Evolutionary conservation across 345 rosid genomes (phyloP).

Genomic region (Viola odorata): DNA sequence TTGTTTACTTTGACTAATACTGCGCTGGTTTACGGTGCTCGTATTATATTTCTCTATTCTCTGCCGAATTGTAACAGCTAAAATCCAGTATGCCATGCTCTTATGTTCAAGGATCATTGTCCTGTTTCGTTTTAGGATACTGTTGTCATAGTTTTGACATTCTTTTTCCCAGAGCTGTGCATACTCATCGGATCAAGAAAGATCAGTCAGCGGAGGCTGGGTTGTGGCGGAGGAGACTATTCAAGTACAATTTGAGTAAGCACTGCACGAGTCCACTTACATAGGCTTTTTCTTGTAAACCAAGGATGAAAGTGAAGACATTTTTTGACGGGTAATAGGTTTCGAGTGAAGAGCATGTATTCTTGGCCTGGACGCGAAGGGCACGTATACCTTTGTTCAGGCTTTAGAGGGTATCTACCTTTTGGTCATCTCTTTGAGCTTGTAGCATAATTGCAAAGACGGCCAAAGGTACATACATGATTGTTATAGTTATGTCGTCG

Average conservation of each 20-base stretch:
- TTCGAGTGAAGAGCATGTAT: too few species aligned
- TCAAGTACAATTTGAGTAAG: slow-evolving; percentile 51
- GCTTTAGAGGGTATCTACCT: too few species aligned
- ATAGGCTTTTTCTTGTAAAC: slow-evolving; percentile 39
- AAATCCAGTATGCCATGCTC: not conserved
- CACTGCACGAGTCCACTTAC: slow-evolving; percentile 29
- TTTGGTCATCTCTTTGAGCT: too few species aligned
- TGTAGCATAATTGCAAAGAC: too few species aligned
- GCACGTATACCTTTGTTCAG: too few species aligned
- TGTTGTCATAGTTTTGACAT: not conserved
- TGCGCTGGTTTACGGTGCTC: too few species aligned
- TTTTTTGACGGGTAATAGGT: too few species aligned
- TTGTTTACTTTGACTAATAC: not conserved
- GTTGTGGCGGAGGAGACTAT: slow-evolving; percentile 48
- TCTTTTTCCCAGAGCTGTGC: slow-evolving; percentile 48
- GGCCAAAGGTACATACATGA: too few species aligned
- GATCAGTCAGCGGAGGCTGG: slow-evolving; percentile 38
- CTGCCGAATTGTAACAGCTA: not conserved
- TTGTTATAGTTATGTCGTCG: too few species aligned
- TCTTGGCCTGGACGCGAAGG: too few species aligned
- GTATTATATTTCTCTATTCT: not conserved
- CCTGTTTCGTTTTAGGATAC: not conserved
- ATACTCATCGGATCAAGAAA: slow-evolving; percentile 17
- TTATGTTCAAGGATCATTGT: not conserved
- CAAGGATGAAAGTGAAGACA: too few species aligned